Percentiles rank a stretch among this genome's conserved stretches.
These are phyloP conservation scores for Saccharum officinarum DNA, from an alignment of 176 grass and related monocot species.

Conservation along the genomic window DNA sequence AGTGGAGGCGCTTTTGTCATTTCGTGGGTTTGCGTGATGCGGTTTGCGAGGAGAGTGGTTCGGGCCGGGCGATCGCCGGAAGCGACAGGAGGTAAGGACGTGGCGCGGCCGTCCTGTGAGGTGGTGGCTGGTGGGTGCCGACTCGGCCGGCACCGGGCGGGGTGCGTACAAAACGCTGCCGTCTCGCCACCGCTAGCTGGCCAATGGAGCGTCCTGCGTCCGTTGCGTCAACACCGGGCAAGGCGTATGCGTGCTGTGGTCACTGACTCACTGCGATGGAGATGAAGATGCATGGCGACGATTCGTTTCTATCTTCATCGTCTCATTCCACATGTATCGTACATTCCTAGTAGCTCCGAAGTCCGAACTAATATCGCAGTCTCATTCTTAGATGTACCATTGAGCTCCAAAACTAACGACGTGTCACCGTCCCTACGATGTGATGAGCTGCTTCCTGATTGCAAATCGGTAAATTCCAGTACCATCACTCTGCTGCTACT, in stretches of 20 bases:
- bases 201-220: background rate
- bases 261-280: background rate
- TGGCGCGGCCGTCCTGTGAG: background rate
- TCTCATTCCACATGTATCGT: background rate
- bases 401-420: no score
- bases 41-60: background rate
- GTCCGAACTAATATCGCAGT: background rate
- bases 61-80: background rate
- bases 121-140: slow-evolving; percentile 2
- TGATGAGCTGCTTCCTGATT: background rate
- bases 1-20: slow-evolving; percentile 3
- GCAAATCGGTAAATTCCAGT: background rate
- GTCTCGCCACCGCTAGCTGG: background rate
- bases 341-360: background rate
- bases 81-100: slow-evolving; percentile 2
- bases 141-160: slow-evolving; percentile 13
- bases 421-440: background rate
- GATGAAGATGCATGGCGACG: background rate
- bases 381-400: background rate
- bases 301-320: background rate
- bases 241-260: background rate
- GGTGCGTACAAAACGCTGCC: slow-evolving; percentile 19
- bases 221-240: background rate
- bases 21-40: background rate
- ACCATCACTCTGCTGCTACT: background rate